These are phyloP conservation scores for Fagopyrum tataricum DNA, from an alignment of 148 eudicot genomes.

Conservation along the genomic window DNA sequence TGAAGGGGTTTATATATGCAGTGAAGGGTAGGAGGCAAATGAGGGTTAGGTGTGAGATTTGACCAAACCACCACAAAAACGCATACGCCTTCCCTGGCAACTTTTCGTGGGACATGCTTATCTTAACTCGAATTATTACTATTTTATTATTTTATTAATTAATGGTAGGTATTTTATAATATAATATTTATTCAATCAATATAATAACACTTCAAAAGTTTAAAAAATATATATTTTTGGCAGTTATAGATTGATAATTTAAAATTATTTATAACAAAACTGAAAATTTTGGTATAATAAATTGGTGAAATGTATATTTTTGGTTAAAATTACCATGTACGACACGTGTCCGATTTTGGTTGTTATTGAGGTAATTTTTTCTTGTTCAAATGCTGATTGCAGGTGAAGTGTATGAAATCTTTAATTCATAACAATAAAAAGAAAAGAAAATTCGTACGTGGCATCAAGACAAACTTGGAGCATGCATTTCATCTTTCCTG, in stretches of 20 bases:
- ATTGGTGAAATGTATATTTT: neutral
- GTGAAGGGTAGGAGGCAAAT: neutral
- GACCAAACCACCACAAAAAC: slow-evolving; percentile 11
- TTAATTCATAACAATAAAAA: too few species aligned
- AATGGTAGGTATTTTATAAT: neutral
- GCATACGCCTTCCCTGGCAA: neutral
- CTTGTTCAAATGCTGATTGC: neutral
- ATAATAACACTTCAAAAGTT: too few species aligned
- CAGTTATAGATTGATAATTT: too few species aligned
- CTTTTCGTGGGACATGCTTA: neutral
- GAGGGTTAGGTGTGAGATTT: slow-evolving; percentile 16
- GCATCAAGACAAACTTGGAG: neutral
- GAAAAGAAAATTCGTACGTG: neutral
- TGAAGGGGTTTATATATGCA: slow-evolving; percentile 13
- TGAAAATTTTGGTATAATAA: neutral
- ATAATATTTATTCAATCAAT: neutral
- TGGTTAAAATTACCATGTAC: too few species aligned
- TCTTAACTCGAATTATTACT: neutral
- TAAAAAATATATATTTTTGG: too few species aligned
- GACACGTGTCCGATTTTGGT: neutral
- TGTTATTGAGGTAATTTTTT: neutral
- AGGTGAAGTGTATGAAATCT: neutral
- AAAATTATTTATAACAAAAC: too few species aligned
- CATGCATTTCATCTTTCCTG: neutral
- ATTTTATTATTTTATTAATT: neutral